Evolutionary conservation across 176 grass and related monocot species (phyloP).

Genomic region (Oryza glumipatula): DNA sequence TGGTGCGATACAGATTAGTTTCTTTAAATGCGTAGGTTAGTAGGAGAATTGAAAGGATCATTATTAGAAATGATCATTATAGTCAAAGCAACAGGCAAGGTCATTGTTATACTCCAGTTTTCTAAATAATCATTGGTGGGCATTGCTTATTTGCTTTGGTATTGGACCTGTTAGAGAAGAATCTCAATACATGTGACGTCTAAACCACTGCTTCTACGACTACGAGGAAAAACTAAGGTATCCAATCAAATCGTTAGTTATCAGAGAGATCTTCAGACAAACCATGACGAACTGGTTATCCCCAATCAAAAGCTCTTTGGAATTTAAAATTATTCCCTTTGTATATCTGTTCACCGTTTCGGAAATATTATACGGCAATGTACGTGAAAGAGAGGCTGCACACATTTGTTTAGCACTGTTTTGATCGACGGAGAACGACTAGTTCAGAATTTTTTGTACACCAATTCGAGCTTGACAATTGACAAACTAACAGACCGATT

Average conservation of each 20-base stretch:
- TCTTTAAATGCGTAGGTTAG: not conserved
- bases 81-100: slow-evolving; percentile 15
- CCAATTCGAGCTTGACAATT: slow-evolving; percentile 42
- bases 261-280: not conserved
- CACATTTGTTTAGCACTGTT: not conserved
- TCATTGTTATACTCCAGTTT: slow-evolving; percentile 6
- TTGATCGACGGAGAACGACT: not conserved
- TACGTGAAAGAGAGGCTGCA: not conserved
- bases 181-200: not conserved
- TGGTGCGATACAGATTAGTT: not conserved
- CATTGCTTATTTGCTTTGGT: too few species aligned
- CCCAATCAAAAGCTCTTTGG: not conserved
- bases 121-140: not conserved
- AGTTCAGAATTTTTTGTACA: not conserved
- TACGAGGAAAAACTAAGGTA: not conserved
- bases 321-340: not conserved
- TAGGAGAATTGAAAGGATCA: not conserved
- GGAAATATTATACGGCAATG: not conserved
- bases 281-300: not conserved
- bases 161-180: not conserved
- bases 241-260: not conserved
- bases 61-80: not conserved
- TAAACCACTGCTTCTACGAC: not conserved
- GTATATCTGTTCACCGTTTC: not conserved
- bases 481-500: not conserved